These are phyloP conservation scores for Botrytis squamosa DNA, from an alignment of 2,329 filamentous ascomycete species.

Conservation along the genomic window DNA sequence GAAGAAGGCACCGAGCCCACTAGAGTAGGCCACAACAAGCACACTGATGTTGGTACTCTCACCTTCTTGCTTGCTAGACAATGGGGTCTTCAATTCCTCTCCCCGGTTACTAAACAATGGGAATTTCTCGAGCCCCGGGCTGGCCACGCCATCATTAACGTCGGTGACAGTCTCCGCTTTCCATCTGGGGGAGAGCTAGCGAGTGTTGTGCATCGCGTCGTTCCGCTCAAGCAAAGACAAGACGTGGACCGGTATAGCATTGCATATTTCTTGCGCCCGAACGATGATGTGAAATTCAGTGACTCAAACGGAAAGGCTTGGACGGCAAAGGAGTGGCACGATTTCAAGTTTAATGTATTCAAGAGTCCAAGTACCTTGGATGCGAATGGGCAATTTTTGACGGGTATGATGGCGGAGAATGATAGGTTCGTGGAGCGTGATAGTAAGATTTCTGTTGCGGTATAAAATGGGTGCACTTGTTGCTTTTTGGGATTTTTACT, in stretches of 20 bases:
- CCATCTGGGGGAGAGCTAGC: background rate
- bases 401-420: background rate
- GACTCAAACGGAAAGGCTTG: background rate
- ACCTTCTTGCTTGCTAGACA: background rate
- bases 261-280: background rate
- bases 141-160: background rate
- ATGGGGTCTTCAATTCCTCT: background rate
- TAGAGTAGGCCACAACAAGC: background rate
- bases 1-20: background rate
- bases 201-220: background rate
- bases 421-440: background rate
- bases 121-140: background rate
- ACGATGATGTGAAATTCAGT: background rate
- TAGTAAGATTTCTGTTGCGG: background rate
- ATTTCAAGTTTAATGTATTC: background rate
- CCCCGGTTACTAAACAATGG: background rate
- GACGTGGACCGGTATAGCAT: background rate
- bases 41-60: background rate
- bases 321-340: background rate
- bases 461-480: background rate
- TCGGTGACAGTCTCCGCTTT: background rate
- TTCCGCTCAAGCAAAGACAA: background rate
- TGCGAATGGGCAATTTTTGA: background rate
- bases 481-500: background rate
- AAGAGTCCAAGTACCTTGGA: background rate